Evolutionary conservation across 2,329 filamentous ascomycete species (phyloP).

Genomic region (Xylariaceae sp.): DNA sequence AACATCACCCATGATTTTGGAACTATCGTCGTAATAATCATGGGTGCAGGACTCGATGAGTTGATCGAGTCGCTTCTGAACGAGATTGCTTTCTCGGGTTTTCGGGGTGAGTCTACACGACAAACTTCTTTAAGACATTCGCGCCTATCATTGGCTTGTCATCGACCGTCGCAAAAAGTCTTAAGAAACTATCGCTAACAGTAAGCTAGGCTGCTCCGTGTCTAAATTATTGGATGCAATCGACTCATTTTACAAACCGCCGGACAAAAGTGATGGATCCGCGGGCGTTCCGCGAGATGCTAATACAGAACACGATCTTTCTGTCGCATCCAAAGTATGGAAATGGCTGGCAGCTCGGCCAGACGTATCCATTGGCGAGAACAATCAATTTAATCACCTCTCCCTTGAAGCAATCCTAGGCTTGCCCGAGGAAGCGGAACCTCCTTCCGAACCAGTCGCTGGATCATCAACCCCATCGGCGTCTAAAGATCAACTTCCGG

Average conservation of each 20-base stretch:
- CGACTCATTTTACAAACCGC: slow-evolving; percentile 23
- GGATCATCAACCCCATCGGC: not conserved
- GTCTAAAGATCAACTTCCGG: slow-evolving; percentile 1
- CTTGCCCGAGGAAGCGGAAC: slow-evolving; percentile 31
- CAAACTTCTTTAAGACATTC: not conserved
- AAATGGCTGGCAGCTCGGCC: slow-evolving; percentile 36
- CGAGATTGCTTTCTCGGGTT: slow-evolving; percentile 41
- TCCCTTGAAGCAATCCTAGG: slow-evolving; percentile 38
- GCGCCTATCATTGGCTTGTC: slow-evolving; percentile 4
- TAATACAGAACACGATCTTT: slow-evolving; percentile 25
- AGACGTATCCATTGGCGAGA: slow-evolving; percentile 37
- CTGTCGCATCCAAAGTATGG: slow-evolving; percentile 39
- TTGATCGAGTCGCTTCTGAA: slow-evolving; percentile 40
- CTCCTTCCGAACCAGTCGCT: not conserved
- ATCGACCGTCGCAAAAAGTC: not conserved
- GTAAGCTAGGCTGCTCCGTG: slow-evolving; percentile 26
- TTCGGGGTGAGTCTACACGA: slow-evolving; percentile 34
- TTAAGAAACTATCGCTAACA: slow-evolving; percentile 16
- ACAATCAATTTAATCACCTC: slow-evolving; percentile 34
- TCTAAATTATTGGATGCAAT: slow-evolving; percentile 25
- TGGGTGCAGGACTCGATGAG: slow-evolving; percentile 40
- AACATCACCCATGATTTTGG: slow-evolving; percentile 20
- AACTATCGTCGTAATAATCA: slow-evolving; percentile 19
- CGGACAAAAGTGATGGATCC: not conserved
- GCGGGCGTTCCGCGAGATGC: slow-evolving; percentile 8